phyloP scores from a whole-genome alignment of 768 basidiomycete species.

The Russula earlei region DNA sequence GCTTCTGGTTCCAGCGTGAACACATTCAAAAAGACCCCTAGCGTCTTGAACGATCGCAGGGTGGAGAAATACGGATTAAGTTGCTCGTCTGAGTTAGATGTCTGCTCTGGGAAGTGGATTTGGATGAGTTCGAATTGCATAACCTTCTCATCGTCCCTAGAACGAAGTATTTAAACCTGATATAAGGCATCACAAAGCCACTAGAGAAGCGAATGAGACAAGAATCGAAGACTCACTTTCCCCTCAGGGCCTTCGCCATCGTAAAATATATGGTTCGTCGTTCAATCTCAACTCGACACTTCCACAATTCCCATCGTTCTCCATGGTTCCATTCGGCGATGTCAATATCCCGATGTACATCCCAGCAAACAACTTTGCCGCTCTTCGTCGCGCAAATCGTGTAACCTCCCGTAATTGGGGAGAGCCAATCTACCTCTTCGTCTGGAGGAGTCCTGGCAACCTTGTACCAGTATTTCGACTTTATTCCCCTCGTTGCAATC shows the following conservation, averaged over 20 bases:
- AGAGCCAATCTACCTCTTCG: conserved; percentile 69
- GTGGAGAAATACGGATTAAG: conserved; percentile 41
- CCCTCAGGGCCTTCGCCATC: conserved; percentile 38
- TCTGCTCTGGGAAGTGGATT: conserved; percentile 43
- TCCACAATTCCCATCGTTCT: conserved; percentile 63
- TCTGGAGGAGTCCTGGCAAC: conserved; percentile 55
- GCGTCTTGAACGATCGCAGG: conserved; percentile 53
- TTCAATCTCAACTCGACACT: conserved; percentile 68
- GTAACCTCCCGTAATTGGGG: conserved; percentile 66
- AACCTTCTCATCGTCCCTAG: conserved; percentile 40
- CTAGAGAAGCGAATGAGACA: not conserved
- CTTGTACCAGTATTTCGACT: conserved; percentile 50
- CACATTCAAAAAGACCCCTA: conserved; percentile 67
- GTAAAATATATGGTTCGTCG: conserved; percentile 62
- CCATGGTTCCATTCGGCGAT: conserved; percentile 62
- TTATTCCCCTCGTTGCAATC: conserved; percentile 12
- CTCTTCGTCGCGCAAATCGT: conserved; percentile 67
- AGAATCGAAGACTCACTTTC: conserved; percentile 13
- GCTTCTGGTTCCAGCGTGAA: conserved; percentile 60
- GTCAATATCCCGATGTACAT: conserved; percentile 49
- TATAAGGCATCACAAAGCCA: too few relatives aligned
- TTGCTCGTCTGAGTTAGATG: not conserved
- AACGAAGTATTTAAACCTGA: not conserved
- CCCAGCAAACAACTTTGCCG: conserved; percentile 72
- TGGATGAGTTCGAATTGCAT: conserved; percentile 70